phyloP scores from a whole-genome alignment of 1,284 basidiomycete genomes.

The Ustilago curta region DNA sequence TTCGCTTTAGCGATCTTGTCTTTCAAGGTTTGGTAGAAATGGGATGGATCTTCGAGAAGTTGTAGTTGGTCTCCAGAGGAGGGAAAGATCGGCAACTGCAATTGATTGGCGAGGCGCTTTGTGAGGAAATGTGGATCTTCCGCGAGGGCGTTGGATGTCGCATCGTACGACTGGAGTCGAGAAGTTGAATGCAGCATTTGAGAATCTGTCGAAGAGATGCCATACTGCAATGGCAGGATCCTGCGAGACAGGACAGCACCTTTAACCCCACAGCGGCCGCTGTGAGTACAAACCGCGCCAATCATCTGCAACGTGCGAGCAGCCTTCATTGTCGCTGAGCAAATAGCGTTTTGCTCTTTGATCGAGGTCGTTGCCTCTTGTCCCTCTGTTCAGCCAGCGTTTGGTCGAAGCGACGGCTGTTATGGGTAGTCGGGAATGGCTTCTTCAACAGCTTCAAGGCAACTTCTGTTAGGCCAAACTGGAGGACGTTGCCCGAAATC shows the following conservation, averaged over 20 bases:
- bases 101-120: constrained; percentile 19
- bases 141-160: not conserved
- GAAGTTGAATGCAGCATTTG: not conserved
- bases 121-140: constrained; percentile 33
- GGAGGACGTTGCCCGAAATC: constrained; percentile 32
- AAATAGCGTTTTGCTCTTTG: too few species aligned
- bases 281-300: not conserved
- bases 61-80: constrained; percentile 42
- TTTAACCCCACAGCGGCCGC: not conserved
- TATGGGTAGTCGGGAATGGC: not conserved
- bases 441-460: not conserved
- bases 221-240: not conserved
- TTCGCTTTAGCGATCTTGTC: constrained; percentile 41
- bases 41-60: constrained; percentile 36
- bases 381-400: not conserved
- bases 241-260: not conserved
- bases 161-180: not conserved
- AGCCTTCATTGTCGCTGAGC: not conserved
- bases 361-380: not conserved
- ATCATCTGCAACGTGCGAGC: not conserved
- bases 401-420: not conserved
- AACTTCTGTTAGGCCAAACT: constrained; percentile 15
- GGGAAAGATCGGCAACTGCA: constrained; percentile 40
- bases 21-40: constrained; percentile 49
- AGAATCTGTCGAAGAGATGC: not conserved